Evolutionary conservation across 1,284 basidiomycete genomes (phyloP), one percentile per base, ranked within the genome.

Genomic region (Sporisorium reilianum): DNA sequence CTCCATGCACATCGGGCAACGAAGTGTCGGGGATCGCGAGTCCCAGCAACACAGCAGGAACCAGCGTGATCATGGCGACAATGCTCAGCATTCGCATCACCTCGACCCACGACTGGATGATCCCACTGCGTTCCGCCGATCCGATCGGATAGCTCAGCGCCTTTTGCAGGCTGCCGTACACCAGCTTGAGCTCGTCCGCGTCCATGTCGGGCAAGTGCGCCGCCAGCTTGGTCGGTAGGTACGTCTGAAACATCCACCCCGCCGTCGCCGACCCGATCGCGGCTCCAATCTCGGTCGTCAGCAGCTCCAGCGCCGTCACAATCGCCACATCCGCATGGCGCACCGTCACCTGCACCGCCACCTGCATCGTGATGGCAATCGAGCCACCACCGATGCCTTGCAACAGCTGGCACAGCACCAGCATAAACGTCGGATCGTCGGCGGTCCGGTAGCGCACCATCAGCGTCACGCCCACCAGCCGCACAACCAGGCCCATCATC

Each of bases 321-420:
- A 91, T 90, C 0, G 92, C 93, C 22, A 94, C 90, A 76, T 94
- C 92, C 26, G 81, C 74, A 80, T 93, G 92, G 0, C 90, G 87
- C 2, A 93, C 92, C 11, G 89, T 87, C 3, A 91, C 92, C 84
- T 95, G 93, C 0, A 92, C 90, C 40, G 89, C 90, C 60, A 93
- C 91, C 83, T 92, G 91, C 5, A 89, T 87, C 9, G 90, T 86
- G 50, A 90, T 87, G 1, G 90, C 88, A 0, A 92, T 90, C 71
- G 93, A 89, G 23, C 93, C 93, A 26, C 92, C 92, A 14, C 92
- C 92, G 16, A 91, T 85, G 55, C 92, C 92, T 85, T 93, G 91
- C 38, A 93, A 86, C 53, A 93, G 86, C 82, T 93, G 87, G 50
- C 83, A 85, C 34, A 84, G 68, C 40, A 87, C 85, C 55, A 87